Evolutionary conservation across 768 basidiomycete genomes (phyloP), one percentile per base, ranked within the genome.

Genomic region (Tricholoma furcatifolium): DNA sequence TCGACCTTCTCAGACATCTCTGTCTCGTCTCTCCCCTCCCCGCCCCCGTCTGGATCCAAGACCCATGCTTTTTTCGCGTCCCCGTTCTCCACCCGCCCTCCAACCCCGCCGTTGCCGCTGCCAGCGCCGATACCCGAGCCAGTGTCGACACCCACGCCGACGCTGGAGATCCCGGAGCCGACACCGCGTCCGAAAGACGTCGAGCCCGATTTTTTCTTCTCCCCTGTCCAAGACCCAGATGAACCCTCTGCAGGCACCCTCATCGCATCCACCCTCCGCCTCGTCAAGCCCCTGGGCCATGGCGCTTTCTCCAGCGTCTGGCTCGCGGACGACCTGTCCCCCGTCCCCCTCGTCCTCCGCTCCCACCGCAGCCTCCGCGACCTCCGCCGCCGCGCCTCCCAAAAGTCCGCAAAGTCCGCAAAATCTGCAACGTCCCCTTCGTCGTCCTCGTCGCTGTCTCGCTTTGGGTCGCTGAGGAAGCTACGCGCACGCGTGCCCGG

Each of bases 241-340:
- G 39, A 41, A 36, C 51, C 27, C 0, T 31, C 17, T 42, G 47
- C 49, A 57, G 35, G 50, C 50, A 1, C 30, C 52, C n/a, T 49
- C 6, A 18, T 48, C 41, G 45, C 31, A 31, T 54, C 71, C n/a
- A 66, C 74, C 15, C 70, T 85, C 15, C 71, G 71, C 18, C 78
- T 91, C 7, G 58, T 81, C 27, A 74, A 73, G 2, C 67, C 74
- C 3, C 74, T 92, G 2, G 89, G 89, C 18, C 78, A 82, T 32
- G 89, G 89, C 38, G 80, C 87, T 1, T 92, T 92, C 66, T 85
- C 83, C 43, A 77, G 76, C 43, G 89, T 92, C 12, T 91, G 88
- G 85, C 77, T 88, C 6, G 88, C 86, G 2, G 74, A 78, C 41
- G 80, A 81, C 59, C 67, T 79, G 8, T 78, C 77, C 11, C 67